These are phyloP conservation scores for Sordariomycetes sp. DNA, from an alignment of 2,329 filamentous ascomycete species.

Conservation along the genomic window DNA sequence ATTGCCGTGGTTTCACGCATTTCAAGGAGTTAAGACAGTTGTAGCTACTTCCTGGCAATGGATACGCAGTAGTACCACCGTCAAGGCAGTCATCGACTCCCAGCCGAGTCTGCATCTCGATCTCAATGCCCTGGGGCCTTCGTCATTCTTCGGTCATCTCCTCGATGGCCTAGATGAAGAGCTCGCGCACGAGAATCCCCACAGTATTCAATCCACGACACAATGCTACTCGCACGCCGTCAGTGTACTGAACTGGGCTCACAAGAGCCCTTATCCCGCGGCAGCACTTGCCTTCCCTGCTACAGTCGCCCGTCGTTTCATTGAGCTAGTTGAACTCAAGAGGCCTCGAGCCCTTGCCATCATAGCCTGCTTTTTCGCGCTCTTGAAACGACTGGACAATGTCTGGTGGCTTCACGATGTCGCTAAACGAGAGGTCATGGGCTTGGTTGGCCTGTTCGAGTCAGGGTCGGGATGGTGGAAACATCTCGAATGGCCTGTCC, in stretches of 20 bases:
- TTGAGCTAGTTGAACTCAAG: slow-evolving; percentile 48
- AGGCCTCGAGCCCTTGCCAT: slow-evolving; percentile 54
- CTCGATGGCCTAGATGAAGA: slow-evolving; percentile 50
- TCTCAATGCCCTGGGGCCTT: slow-evolving; percentile 37
- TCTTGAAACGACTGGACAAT: slow-evolving; percentile 51
- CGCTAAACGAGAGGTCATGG: slow-evolving; percentile 55
- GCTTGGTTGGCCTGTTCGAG: slow-evolving; percentile 50
- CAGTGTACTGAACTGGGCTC: slow-evolving; percentile 58
- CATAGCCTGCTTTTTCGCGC: slow-evolving; percentile 57
- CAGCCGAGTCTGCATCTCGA: slow-evolving; percentile 55
- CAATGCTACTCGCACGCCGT: slow-evolving; percentile 56
- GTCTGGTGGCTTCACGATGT: slow-evolving; percentile 66
- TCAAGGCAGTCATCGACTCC: slow-evolving; percentile 53
- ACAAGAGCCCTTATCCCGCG: slow-evolving; percentile 48
- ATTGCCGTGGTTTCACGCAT: slow-evolving; percentile 57
- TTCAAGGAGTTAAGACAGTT: slow-evolving; percentile 57
- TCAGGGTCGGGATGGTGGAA: slow-evolving; percentile 51
- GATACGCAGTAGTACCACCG: slow-evolving; percentile 47
- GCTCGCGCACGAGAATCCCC: slow-evolving; percentile 25
- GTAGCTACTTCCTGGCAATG: slow-evolving; percentile 57
- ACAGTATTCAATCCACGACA: slow-evolving; percentile 19
- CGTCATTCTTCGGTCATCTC: slow-evolving; percentile 52
- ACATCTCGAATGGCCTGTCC: slow-evolving; percentile 51
- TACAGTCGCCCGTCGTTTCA: slow-evolving; percentile 51
- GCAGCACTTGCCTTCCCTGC: slow-evolving; percentile 55